Evolutionary conservation across 148 eudicot genomes (phyloP), one percentile per base, ranked within the genome.

Genomic region (Cornus kousa): DNA sequence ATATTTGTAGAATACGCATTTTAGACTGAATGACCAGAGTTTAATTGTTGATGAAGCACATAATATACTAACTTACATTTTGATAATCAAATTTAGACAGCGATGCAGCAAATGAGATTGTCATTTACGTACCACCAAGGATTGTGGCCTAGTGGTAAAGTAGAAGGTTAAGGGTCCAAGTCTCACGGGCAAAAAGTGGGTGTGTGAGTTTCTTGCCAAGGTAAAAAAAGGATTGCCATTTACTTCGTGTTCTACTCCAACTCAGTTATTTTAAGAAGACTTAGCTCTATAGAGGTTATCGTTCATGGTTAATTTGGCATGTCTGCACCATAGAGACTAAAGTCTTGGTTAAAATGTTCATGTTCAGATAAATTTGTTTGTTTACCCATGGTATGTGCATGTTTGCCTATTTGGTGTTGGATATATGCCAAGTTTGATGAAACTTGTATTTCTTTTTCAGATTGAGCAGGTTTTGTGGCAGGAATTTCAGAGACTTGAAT

Each of bases 371-470:
- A 0, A 9, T n/a, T 16, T 71, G 16, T 19, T 74, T 35, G 7
- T 17, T 57, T 1, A 23, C 4, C 39, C 7, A 3, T 53, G 14
- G 12, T 14, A 9, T 14, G 2, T 5, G 20, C 16, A 8, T 33
- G 53, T 28, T 13, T 57, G 43, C 28, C 4, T 32, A 4, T 28
- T 37, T 12, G n/a, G 57, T 73, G 67, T n/a, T 75, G 57, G 55
- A 65, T 37, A 65, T 64, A 39, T 39, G 16, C 71, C 48, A 9
- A 24, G 31, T 43, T 32, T 39, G 59, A 40, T 46, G 39, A 67
- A 65, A 76, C 5, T 46, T 46, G 24, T 67, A 28, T 17, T 28
- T 67, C 19, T 76, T 76, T 76, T 48, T 39, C 64, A 67, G 79
- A 48, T 67, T 46, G 37, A 24, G 37, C 64, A 28, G 40, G 22